phyloP scores from a whole-genome alignment of 495 filamentous ascomycete species.

The Parathielavia hyrcaniae region DNA sequence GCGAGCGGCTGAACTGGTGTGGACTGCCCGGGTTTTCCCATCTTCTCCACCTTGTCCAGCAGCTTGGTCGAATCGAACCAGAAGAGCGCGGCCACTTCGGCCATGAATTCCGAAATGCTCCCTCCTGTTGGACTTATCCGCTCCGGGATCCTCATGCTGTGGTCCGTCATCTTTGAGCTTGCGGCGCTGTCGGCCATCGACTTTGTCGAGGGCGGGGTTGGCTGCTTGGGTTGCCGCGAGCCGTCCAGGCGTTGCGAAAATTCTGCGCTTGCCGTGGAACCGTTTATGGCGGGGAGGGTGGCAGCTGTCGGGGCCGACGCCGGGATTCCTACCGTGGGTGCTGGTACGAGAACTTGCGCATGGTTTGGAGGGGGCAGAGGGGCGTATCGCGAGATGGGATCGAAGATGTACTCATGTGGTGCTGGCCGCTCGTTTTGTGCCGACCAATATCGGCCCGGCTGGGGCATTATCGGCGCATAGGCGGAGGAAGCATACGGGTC shows the following conservation, averaged over 20 bases:
- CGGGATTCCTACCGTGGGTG: background rate
- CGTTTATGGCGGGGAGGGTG: background rate
- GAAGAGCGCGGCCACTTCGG: constrained; percentile 93
- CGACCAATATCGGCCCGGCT: constrained; percentile 24
- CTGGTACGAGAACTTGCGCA: background rate
- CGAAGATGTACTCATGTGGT: constrained; percentile 28
- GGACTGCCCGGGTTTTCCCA: constrained; percentile 39
- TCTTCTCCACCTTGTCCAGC: constrained; percentile 64
- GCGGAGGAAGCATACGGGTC: constrained; percentile 29
- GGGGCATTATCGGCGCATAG: constrained; percentile 26
- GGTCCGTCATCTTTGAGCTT: constrained; percentile 47
- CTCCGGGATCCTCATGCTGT: constrained; percentile 63
- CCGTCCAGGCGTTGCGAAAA: constrained; percentile 13
- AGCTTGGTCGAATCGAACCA: constrained; percentile 92
- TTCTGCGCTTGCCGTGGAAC: background rate
- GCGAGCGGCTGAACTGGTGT: constrained; percentile 50
- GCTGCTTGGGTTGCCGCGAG: constrained; percentile 30
- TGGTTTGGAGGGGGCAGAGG: background rate
- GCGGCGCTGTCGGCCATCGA: constrained; percentile 28
- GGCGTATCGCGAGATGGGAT: constrained; percentile 23
- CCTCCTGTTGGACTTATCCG: constrained; percentile 69
- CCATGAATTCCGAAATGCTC: constrained; percentile 73
- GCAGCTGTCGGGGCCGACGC: background rate
- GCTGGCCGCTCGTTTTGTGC: constrained; percentile 28
- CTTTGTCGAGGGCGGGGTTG: constrained; percentile 32